Evolutionary conservation across 495 filamentous ascomycete species (phyloP).

Genomic region (Aspergillus kassunensis): DNA sequence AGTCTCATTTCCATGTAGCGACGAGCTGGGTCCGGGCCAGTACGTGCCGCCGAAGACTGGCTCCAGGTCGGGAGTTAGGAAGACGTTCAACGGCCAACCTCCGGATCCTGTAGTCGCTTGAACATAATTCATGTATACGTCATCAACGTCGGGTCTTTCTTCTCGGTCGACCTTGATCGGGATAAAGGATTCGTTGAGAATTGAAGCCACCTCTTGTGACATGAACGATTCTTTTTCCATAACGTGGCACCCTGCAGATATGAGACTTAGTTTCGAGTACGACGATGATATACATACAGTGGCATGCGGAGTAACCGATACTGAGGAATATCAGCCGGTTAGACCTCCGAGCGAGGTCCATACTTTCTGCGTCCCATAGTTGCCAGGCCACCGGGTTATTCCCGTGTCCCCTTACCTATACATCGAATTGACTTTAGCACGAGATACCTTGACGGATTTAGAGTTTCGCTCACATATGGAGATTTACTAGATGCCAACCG

Average conservation of each 20-base stretch:
- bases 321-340: slow-evolving; percentile 91
- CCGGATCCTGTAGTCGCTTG: slow-evolving; percentile 89
- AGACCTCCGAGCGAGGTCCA: slow-evolving; percentile 68
- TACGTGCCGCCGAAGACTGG: slow-evolving; percentile 97
- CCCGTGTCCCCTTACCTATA: slow-evolving; percentile 70
- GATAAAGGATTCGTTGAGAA: slow-evolving; percentile 85
- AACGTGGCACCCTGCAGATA: slow-evolving; percentile 78
- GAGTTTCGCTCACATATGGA: slow-evolving; percentile 61
- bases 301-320: slow-evolving; percentile 93
- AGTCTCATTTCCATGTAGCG: slow-evolving; percentile 46
- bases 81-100: slow-evolving; percentile 96
- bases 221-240: slow-evolving; percentile 94
- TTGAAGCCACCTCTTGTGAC: slow-evolving; percentile 69
- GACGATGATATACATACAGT: slow-evolving; percentile 54
- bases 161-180: slow-evolving; percentile 93
- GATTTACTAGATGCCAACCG: slow-evolving; percentile 69
- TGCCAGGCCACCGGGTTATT: slow-evolving; percentile 93
- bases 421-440: slow-evolving; percentile 11
- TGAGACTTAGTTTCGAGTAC: neutral
- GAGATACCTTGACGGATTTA: neutral
- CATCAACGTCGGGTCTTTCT: slow-evolving; percentile 91
- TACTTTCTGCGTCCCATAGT: slow-evolving; percentile 72
- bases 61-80: slow-evolving; percentile 87
- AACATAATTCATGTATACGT: slow-evolving; percentile 98
- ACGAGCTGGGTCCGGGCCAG: slow-evolving; percentile 75